Percentiles rank a stretch among this genome's conserved stretches.
phyloP scores from a whole-genome alignment of 352 stramenopile genomes.

The Phytophthora pluvialis region DNA sequence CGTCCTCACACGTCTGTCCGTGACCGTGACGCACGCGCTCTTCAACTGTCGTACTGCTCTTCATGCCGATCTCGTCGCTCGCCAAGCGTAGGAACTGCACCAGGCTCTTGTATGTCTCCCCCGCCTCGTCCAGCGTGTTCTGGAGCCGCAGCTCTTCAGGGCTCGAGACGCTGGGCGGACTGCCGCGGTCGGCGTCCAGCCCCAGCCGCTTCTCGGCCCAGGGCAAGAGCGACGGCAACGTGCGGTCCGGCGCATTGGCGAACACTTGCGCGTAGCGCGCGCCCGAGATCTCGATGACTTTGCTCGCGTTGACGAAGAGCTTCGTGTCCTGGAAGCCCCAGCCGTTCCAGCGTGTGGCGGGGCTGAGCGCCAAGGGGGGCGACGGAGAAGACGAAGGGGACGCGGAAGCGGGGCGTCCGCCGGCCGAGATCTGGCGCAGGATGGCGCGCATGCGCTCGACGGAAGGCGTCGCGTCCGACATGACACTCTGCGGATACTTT shows the following conservation, averaged over 20 bases:
- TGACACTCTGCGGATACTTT: conserved; percentile 22
- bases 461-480: conserved; percentile 37
- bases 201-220: conserved; percentile 69
- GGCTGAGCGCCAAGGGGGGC: conserved; percentile 29
- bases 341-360: conserved; percentile 70
- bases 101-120: conserved; percentile 25
- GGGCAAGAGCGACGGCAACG: conserved; percentile 54
- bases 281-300: conserved; percentile 67
- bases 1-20: conserved; percentile 77
- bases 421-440: conserved; percentile 34
- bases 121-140: conserved; percentile 26
- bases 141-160: conserved; percentile 43
- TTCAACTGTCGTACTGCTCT: conserved; percentile 46
- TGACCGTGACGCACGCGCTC: conserved; percentile 73
- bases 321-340: conserved; percentile 79
- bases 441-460: conserved; percentile 63
- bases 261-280: conserved; percentile 73
- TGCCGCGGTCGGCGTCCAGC: conserved; percentile 48
- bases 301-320: conserved; percentile 64
- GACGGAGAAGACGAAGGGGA: conserved; percentile 8
- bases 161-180: conserved; percentile 38
- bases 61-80: conserved; percentile 34
- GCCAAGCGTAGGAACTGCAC: conserved; percentile 40
- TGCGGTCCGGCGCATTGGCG: conserved; percentile 43
- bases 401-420: background rate